Evolutionary conservation across 2,329 filamentous ascomycete genomes (phyloP), one percentile per base, ranked within the genome.

Genomic region (Fusarium oligoseptatum): DNA sequence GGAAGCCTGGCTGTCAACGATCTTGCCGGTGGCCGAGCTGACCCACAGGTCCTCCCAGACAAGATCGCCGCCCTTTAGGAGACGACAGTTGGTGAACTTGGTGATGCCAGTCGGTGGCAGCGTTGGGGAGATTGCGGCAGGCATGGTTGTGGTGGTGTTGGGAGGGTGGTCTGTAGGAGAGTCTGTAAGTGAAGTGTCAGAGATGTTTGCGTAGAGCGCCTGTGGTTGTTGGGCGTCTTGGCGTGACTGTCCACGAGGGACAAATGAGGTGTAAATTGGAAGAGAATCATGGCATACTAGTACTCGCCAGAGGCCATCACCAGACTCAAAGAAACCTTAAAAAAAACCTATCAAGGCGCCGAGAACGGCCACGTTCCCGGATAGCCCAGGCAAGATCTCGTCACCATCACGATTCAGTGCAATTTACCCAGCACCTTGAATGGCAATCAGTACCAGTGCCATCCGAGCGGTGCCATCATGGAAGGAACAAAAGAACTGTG

Each of bases 41-140:
- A 98, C 91, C 95, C 95, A 98, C n/a, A 98, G 88, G 80, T 98
- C 95, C 73, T 93, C 91, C 52, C 90, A 83, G 52, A 97, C 88
- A 29, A 98, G 87, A 22, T 87, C 80, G 74, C 92, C 88, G 76
- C 90, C 91, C 79, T 90, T 91, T 68, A 96, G 87, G 29, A 97
- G 86, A 60, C 93, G 91, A 81, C 95, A 97, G 85, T 97, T 97
- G 79, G 94, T 97, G 82, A 97, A 93, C 82, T 96, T 97, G 80
- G 93, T 95, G 80, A 98, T 92, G 78, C 88, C 88, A 73, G 87
- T 86, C 36, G 79, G 84, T 57, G 83, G 83, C 60, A 75, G 76
- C 29, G 80, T 80, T 74, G 80, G 81, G 11, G 82, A 83, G 67
- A 85, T 73, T n/a, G 87, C 84, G 66, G 86, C 87, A 48, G 88